A percentile compares a stretch with the other conserved stretches of the same genome.
Conservation (phyloP, 2,329 filamentous ascomycete genomes). For the Corinectria fuckeliana region DNA sequence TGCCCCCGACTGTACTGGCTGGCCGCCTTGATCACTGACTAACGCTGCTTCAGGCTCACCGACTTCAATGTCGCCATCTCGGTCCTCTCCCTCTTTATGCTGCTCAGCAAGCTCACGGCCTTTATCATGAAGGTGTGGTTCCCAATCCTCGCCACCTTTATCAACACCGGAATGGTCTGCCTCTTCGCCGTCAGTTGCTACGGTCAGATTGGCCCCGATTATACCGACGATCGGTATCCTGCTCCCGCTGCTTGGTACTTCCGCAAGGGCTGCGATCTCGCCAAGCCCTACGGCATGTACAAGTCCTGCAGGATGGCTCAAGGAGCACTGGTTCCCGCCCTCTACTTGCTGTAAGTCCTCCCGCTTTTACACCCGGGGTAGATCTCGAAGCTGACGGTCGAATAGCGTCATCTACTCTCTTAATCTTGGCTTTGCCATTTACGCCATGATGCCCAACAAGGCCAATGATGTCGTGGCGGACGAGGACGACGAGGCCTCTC, state of each 20-base stretch:
- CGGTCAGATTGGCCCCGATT: slow-evolving; percentile 76
- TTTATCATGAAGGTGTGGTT: slow-evolving; percentile 75
- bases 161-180: slow-evolving; percentile 63
- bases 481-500: slow-evolving; percentile 49
- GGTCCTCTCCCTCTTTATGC: slow-evolving; percentile 76
- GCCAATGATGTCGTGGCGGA: slow-evolving; percentile 56
- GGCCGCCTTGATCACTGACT: slow-evolving; percentile 5
- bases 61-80: slow-evolving; percentile 79
- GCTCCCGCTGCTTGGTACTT: slow-evolving; percentile 78
- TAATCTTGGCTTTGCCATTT: slow-evolving; percentile 65
- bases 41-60: slow-evolving; percentile 62
- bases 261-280: slow-evolving; percentile 70
- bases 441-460: slow-evolving; percentile 63
- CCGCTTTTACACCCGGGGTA: background rate
- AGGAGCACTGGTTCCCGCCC: slow-evolving; percentile 67
- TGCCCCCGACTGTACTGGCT: background rate
- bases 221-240: slow-evolving; percentile 67
- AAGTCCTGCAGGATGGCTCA: slow-evolving; percentile 73
- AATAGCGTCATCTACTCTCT: slow-evolving; percentile 64
- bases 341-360: slow-evolving; percentile 70
- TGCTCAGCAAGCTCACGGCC: slow-evolving; percentile 72
- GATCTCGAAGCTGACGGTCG: background rate
- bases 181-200: slow-evolving; percentile 72
- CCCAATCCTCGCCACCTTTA: slow-evolving; percentile 66
- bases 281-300: slow-evolving; percentile 58